phyloP scores from a whole-genome alignment of 768 basidiomycete genomes.

The Amanita jacksonii region DNA sequence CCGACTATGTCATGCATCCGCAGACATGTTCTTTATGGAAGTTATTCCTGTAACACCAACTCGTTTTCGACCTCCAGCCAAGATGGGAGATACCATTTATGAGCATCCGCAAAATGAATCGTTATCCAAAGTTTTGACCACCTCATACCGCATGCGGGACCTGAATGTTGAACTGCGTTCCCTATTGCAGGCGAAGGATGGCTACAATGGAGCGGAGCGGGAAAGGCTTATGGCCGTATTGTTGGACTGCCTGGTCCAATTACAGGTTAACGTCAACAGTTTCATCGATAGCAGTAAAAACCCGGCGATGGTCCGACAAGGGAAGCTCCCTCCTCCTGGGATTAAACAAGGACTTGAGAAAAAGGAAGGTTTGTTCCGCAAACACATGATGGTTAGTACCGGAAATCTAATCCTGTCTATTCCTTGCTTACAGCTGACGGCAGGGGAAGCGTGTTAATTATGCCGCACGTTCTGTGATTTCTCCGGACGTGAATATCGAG shows the following conservation, averaged over 20 bases:
- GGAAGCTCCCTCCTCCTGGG: conserved; percentile 85
- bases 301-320: conserved; percentile 72
- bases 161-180: conserved; percentile 56
- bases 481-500: conserved; percentile 98
- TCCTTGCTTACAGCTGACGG: neutral
- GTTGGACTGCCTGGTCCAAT: conserved; percentile 75
- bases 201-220: conserved; percentile 39
- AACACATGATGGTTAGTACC: conserved; percentile 89
- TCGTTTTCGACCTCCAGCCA: conserved; percentile 89
- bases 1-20: conserved; percentile 59
- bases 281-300: conserved; percentile 98
- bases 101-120: conserved; percentile 96
- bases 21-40: conserved; percentile 97
- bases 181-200: conserved; percentile 49
- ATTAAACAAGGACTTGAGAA: conserved; percentile 97
- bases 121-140: conserved; percentile 68
- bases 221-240: conserved; percentile 56
- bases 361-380: conserved; percentile 96
- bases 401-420: neutral
- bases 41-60: conserved; percentile 88
- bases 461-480: conserved; percentile 99
- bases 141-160: conserved; percentile 73
- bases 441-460: conserved; percentile 99
- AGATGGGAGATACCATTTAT: conserved; percentile 86
- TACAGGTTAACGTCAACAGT: conserved; percentile 92